These are phyloP conservation scores for Saccharomyces hybrid DNA, from an alignment of 1,139 yeast species.

Conservation along the genomic window DNA sequence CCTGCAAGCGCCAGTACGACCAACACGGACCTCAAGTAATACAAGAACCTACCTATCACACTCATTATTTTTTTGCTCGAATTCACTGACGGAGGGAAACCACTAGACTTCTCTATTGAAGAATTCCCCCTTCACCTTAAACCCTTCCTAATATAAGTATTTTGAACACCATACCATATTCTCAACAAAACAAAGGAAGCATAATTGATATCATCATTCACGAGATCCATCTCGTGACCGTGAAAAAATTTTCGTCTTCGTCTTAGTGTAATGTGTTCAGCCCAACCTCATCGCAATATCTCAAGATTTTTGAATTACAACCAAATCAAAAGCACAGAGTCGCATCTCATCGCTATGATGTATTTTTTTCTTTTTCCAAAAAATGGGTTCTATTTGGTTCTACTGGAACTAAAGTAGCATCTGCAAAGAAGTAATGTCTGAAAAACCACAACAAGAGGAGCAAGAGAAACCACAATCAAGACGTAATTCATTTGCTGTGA, in stretches of 20 bases:
- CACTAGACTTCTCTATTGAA: not conserved
- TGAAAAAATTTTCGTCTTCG: not conserved
- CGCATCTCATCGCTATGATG: not conserved
- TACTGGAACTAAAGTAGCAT: not conserved
- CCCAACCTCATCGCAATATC: not conserved
- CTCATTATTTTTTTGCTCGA: conserved; percentile 4
- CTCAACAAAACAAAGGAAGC: not conserved
- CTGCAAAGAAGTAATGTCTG: not conserved
- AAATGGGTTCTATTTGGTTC: not conserved
- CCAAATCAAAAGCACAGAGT: not conserved
- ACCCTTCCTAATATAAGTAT: not conserved
- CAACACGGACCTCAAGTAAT: conserved; percentile 47
- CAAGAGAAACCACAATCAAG: conserved; percentile 15
- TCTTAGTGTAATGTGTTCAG: not conserved
- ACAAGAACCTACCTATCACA: conserved; percentile 34
- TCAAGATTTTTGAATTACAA: not conserved
- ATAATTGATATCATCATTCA: not conserved
- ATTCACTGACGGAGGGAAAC: not conserved
- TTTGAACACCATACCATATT: not conserved
- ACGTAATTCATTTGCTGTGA: conserved; percentile 29
- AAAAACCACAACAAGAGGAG: conserved; percentile 7
- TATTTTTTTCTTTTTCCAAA: not conserved
- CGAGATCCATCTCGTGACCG: not conserved
- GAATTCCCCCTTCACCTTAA: not conserved
- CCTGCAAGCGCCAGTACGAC: conserved; percentile 48